These are phyloP conservation scores for Hypoxylon sp. DNA, from an alignment of 2,329 filamentous ascomycete species.

Conservation along the genomic window DNA sequence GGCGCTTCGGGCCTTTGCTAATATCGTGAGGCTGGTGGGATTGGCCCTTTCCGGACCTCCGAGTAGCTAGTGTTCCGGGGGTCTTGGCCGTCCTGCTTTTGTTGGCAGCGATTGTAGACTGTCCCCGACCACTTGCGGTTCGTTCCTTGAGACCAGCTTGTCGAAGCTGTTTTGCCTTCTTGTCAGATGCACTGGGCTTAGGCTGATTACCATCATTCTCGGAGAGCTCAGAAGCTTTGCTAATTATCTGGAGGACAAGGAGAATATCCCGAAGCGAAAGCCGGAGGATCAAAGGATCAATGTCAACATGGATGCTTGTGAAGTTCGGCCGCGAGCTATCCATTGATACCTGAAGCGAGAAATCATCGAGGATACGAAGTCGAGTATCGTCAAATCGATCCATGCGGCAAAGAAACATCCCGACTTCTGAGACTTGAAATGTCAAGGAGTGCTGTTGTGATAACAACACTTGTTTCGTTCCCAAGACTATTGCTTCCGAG, in stretches of 20 bases:
- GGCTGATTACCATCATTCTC: conserved; percentile 68
- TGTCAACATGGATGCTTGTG: conserved; percentile 86
- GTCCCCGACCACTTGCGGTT: conserved; percentile 69
- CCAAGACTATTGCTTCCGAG: conserved; percentile 95
- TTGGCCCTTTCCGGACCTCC: conserved; percentile 49
- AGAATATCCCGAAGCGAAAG: conserved; percentile 95
- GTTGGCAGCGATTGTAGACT: conserved; percentile 64
- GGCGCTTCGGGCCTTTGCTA: conserved; percentile 54
- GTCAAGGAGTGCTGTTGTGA: conserved; percentile 96
- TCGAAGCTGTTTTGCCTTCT: conserved; percentile 70
- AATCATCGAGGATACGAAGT: conserved; percentile 95
- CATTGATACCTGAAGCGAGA: conserved; percentile 90
- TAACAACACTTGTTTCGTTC: conserved; percentile 92
- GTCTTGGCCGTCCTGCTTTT: conserved; percentile 61
- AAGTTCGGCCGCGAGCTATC: conserved; percentile 75
- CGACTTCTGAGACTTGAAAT: conserved; percentile 91
- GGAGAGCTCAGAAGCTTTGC: conserved; percentile 90
- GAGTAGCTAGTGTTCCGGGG: conserved; percentile 52
- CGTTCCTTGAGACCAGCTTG: conserved; percentile 67
- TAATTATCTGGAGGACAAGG: conserved; percentile 91
- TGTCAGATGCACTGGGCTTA: conserved; percentile 62
- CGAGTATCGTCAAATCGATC: conserved; percentile 94
- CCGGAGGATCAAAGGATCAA: conserved; percentile 92
- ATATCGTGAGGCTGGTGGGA: conserved; percentile 54
- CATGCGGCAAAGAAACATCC: conserved; percentile 99